Percentiles rank a stretch among this genome's conserved stretches.
Evolutionary conservation across 805 yeast species (phyloP).

Genomic region (Lachancea lanzarotensis): DNA sequence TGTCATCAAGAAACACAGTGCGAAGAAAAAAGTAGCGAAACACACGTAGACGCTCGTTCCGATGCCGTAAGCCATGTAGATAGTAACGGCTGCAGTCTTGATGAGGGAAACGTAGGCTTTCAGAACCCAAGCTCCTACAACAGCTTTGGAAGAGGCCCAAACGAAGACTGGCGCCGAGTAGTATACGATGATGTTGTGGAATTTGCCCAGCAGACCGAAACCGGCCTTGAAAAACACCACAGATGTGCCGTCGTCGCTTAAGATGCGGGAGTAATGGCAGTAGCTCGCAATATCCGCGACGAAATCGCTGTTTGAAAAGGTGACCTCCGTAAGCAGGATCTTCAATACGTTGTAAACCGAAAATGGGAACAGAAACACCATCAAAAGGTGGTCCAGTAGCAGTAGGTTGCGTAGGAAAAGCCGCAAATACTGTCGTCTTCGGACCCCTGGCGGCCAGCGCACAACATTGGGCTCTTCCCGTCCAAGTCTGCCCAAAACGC

Average conservation of each 20-base stretch:
- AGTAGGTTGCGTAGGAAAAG: slow-evolving; percentile 22
- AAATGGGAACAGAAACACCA: slow-evolving; percentile 28
- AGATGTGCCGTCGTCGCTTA: slow-evolving; percentile 28
- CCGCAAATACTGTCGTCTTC: slow-evolving; percentile 21
- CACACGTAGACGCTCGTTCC: slow-evolving; percentile 27
- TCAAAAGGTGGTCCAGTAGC: slow-evolving; percentile 25
- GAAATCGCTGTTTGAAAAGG: slow-evolving; percentile 27
- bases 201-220: slow-evolving; percentile 26
- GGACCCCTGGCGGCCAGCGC: slow-evolving; percentile 9
- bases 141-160: slow-evolving; percentile 5
- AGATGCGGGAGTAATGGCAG: slow-evolving; percentile 17
- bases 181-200: slow-evolving; percentile 28
- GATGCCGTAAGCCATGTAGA: slow-evolving; percentile 25
- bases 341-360: slow-evolving; percentile 28
- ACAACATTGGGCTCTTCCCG: background rate
- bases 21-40: slow-evolving; percentile 28
- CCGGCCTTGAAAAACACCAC: slow-evolving; percentile 12
- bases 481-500: too few species aligned
- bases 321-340: slow-evolving; percentile 25
- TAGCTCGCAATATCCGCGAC: slow-evolving; percentile 22
- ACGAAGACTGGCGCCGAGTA: slow-evolving; percentile 20
- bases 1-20: slow-evolving; percentile 25
- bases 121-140: background rate
- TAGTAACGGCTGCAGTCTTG: slow-evolving; percentile 17
- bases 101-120: slow-evolving; percentile 15